phyloP scores from a whole-genome alignment of 441 rosid species.

The Manihot esculenta region DNA sequence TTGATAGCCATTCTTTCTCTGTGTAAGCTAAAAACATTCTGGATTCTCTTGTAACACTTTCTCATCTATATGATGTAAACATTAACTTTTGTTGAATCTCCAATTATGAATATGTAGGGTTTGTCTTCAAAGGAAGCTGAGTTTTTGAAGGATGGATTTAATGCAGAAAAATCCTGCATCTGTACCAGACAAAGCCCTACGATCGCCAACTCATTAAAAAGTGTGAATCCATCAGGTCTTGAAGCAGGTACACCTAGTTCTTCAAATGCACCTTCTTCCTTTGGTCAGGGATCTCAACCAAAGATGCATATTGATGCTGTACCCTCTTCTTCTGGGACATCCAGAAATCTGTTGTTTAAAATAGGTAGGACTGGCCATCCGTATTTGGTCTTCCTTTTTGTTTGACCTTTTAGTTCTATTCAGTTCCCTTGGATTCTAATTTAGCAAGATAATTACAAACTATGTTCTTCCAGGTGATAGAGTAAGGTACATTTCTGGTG shows the following conservation, averaged over 20 bases:
- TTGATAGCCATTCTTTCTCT: conserved; percentile 75
- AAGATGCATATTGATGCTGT: conserved; percentile 51
- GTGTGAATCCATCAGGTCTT: conserved; percentile 37
- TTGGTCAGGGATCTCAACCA: conserved; percentile 54
- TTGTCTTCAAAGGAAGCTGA: conserved; percentile 81
- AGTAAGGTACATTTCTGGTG: conserved; percentile 56
- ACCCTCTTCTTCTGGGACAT: conserved; percentile 49
- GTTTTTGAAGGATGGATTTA: conserved; percentile 61
- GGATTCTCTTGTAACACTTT: conserved; percentile 15
- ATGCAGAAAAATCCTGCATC: conserved; percentile 53
- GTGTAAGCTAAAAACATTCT: conserved; percentile 53
- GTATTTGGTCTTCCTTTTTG: conserved; percentile 4
- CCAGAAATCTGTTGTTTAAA: conserved; percentile 53
- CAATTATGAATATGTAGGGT: conserved; percentile 49
- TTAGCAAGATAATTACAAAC: conserved; percentile 25
- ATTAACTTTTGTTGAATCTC: conserved; percentile 26
- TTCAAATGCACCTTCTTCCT: conserved; percentile 45
- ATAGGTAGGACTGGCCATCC: conserved; percentile 41
- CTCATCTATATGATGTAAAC: conserved; percentile 14
- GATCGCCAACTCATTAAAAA: conserved; percentile 44
- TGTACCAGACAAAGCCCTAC: conserved; percentile 45
- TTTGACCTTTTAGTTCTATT: conserved; percentile 14
- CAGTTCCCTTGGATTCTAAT: conserved; percentile 23
- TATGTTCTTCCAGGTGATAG: conserved; percentile 65
- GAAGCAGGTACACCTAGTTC: conserved; percentile 61